phyloP scores from a whole-genome alignment of 169 alveolate species.

The Cryptosporidium xiaoi region DNA sequence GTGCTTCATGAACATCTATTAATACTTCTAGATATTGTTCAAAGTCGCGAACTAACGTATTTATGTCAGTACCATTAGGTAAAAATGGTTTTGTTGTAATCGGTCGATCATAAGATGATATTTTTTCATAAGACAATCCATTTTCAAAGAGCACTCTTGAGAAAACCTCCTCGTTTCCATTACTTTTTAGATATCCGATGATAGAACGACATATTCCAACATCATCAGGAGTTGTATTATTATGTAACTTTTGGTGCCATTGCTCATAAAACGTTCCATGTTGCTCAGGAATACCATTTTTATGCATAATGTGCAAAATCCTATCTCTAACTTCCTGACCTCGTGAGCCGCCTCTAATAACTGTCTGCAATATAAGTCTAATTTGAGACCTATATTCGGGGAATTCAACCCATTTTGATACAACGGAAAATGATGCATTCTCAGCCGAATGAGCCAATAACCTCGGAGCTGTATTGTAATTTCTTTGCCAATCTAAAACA shows the following conservation, averaged over 20 bases:
- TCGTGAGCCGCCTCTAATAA: constrained; percentile 91
- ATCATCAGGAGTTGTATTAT: constrained; percentile 94
- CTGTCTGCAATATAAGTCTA: constrained; percentile 50
- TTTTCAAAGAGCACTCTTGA: constrained; percentile 85
- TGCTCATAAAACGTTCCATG: constrained; percentile 89
- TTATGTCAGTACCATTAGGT: constrained; percentile 42
- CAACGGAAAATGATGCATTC: constrained; percentile 36
- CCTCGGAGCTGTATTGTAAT: constrained; percentile 80
- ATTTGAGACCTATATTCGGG: constrained; percentile 78
- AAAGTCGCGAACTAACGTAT: constrained; percentile 76
- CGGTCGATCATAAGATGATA: constrained; percentile 88
- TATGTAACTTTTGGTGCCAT: constrained; percentile 94
- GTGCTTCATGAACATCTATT: constrained; percentile 84
- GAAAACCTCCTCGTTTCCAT: constrained; percentile 85
- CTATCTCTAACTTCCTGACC: constrained; percentile 92
- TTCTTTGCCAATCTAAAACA: constrained; percentile 80
- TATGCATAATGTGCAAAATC: constrained; percentile 90
- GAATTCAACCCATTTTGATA: constrained; percentile 72
- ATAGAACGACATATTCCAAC: constrained; percentile 90
- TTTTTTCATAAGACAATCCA: constrained; percentile 87
- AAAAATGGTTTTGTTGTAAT: constrained; percentile 88
- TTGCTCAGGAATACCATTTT: constrained; percentile 83
- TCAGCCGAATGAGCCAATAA: constrained; percentile 78
- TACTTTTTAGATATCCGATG: constrained; percentile 84
- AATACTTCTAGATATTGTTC: constrained; percentile 81